Evolutionary conservation across 23 red algal species (phyloP).

Genomic region (Chondrus crispus): DNA sequence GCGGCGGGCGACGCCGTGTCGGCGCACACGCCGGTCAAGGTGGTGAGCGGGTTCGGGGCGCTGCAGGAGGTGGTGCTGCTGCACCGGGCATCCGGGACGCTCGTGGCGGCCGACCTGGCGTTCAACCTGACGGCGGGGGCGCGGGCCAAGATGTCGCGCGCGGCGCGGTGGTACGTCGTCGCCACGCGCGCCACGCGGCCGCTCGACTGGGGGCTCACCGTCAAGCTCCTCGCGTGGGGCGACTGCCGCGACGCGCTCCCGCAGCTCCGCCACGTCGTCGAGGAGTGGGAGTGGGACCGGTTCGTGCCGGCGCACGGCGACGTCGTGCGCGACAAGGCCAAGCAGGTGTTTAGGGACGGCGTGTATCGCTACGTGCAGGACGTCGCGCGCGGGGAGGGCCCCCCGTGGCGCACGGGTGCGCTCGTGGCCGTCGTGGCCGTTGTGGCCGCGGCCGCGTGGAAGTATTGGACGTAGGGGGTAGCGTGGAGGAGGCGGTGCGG

Average conservation of each 20-base stretch:
- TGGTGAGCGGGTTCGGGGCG: not conserved
- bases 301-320: constrained; percentile 19
- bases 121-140: constrained; percentile 15
- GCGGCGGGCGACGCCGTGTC: not conserved
- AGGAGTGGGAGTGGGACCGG: constrained; percentile 28
- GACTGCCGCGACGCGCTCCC: not conserved
- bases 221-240: constrained; percentile 11
- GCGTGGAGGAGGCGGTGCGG: too few relatives aligned
- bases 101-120: constrained; percentile 3
- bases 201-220: not conserved
- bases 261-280: not conserved
- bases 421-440: too few relatives aligned
- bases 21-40: not conserved
- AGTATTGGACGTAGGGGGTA: too few relatives aligned
- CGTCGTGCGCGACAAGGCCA: not conserved
- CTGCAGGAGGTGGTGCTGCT: constrained; percentile 18
- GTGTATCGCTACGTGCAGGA: too few relatives aligned
- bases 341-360: constrained; percentile 22
- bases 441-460: too few relatives aligned
- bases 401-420: too few relatives aligned
- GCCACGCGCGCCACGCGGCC: not conserved
- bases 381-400: too few relatives aligned
- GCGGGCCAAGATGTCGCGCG: not conserved
- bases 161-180: not conserved
- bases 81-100: not conserved